Conservation (phyloP, 2,329 filamentous ascomycete species). For the Hypoxylon sp. region DNA sequence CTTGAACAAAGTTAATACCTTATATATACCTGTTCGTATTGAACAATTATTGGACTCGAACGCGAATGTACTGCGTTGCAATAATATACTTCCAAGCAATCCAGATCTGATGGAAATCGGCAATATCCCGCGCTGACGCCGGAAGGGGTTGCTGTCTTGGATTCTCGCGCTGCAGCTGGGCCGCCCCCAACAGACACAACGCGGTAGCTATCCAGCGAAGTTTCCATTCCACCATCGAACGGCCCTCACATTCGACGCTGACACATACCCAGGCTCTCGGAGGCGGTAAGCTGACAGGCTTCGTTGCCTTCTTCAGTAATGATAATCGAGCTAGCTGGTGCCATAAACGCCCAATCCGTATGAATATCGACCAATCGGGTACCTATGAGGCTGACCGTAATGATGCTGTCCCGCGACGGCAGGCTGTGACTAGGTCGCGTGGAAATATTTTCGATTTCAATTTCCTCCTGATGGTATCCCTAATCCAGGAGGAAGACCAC, state of each 20-base stretch:
- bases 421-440: not conserved
- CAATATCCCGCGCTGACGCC: not conserved
- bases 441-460: not conserved
- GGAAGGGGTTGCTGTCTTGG: not conserved
- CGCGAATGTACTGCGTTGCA: not conserved
- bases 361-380: constrained; percentile 9
- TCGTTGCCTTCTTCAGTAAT: constrained; percentile 14
- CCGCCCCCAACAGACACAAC: not conserved
- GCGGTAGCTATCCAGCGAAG: not conserved
- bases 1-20: not conserved
- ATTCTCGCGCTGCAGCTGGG: not conserved
- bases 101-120: not conserved
- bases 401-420: not conserved
- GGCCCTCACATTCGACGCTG: constrained; percentile 4
- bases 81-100: not conserved
- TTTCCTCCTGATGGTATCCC: not conserved
- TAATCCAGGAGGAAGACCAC: not conserved
- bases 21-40: not conserved
- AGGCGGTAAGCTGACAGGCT: constrained; percentile 16
- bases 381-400: not conserved
- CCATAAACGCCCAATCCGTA: constrained; percentile 11
- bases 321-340: constrained; percentile 12
- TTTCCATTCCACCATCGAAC: constrained; percentile 5
- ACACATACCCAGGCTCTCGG: constrained; percentile 8
- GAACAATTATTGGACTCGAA: not conserved